Conservation (phyloP, 352 stramenopile species). For the Globisporangium recalcitrans region DNA sequence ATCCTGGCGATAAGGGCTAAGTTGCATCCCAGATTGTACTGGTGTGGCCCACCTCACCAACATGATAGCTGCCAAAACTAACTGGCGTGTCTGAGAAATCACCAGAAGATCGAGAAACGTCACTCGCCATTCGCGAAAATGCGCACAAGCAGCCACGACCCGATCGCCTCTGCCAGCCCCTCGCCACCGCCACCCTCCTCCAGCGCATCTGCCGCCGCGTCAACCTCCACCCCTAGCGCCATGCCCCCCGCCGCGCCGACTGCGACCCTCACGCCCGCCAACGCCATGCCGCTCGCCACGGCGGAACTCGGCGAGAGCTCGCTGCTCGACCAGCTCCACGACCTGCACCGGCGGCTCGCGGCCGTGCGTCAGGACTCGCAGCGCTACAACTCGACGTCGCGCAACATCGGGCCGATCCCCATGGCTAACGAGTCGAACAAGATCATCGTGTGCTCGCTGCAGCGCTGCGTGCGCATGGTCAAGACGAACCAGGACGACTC, state of each 20-base stretch:
- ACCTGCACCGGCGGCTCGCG: conserved; percentile 61
- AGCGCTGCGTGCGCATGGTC: conserved; percentile 68
- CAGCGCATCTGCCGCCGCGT: neutral
- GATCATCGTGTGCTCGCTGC: conserved; percentile 71
- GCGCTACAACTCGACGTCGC: conserved; percentile 52
- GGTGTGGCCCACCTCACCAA: too few species aligned
- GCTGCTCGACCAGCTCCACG: conserved; percentile 73
- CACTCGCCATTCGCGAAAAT: conserved; percentile 3
- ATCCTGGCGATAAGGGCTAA: too few species aligned
- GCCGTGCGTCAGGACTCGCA: conserved; percentile 75
- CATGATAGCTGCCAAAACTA: neutral
- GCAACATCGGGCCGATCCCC: conserved; percentile 58
- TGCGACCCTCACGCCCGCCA: neutral
- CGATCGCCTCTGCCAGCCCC: neutral
- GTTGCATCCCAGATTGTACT: too few species aligned
- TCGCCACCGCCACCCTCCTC: neutral
- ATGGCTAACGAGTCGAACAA: conserved; percentile 78
- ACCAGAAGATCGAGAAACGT: conserved; percentile 3
- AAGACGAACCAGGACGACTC: conserved; percentile 65
- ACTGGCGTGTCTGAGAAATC: neutral
- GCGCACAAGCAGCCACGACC: neutral
- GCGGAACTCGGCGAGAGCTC: conserved; percentile 63
- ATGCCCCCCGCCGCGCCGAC: neutral
- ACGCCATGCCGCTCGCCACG: conserved; percentile 10
- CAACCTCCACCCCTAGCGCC: neutral